Percentiles rank a stretch among this genome's conserved stretches.
These are phyloP conservation scores for Diaporthe vaccinii DNA, from an alignment of 2,329 filamentous ascomycete genomes.

Conservation along the genomic window DNA sequence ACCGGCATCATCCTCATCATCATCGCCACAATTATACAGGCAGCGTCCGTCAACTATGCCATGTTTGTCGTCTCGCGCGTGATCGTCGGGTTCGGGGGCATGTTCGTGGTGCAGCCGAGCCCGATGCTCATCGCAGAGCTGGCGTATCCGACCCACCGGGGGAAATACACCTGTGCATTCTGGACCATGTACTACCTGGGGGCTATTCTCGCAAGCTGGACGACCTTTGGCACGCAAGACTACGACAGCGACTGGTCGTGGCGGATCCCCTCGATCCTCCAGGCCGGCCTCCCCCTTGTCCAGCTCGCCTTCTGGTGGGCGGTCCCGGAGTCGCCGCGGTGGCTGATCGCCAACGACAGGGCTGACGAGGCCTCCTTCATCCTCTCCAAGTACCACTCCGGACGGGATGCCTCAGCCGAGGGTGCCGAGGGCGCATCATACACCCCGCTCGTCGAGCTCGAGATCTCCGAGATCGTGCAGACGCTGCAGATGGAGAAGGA, in stretches of 20 bases:
- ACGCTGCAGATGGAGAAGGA: conserved; percentile 57
- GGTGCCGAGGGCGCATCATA: conserved; percentile 52
- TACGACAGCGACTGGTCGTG: conserved; percentile 46
- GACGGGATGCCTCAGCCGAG: conserved; percentile 38
- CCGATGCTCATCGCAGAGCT: conserved; percentile 53
- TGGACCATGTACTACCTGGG: conserved; percentile 54
- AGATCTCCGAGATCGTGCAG: conserved; percentile 61
- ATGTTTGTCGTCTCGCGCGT: conserved; percentile 45
- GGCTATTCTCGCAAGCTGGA: conserved; percentile 55
- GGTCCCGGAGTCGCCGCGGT: conserved; percentile 67
- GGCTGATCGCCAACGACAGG: conserved; percentile 60
- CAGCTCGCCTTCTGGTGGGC: conserved; percentile 49
- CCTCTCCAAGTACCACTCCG: conserved; percentile 64
- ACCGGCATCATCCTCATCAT: conserved; percentile 52
- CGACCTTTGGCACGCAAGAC: conserved; percentile 51
- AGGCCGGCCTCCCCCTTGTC: conserved; percentile 54
- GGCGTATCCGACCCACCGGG: conserved; percentile 52
- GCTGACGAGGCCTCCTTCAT: conserved; percentile 63
- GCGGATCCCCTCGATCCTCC: conserved; percentile 50
- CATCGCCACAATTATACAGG: conserved; percentile 53
- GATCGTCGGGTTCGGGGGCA: conserved; percentile 45
- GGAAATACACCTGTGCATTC: conserved; percentile 50
- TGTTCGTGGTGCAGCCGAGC: conserved; percentile 55
- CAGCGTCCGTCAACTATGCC: conserved; percentile 51
- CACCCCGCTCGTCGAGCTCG: conserved; percentile 58